Evolutionary conservation across 169 alveolate species (phyloP).

Genomic region (Plasmodium fragile): DNA sequence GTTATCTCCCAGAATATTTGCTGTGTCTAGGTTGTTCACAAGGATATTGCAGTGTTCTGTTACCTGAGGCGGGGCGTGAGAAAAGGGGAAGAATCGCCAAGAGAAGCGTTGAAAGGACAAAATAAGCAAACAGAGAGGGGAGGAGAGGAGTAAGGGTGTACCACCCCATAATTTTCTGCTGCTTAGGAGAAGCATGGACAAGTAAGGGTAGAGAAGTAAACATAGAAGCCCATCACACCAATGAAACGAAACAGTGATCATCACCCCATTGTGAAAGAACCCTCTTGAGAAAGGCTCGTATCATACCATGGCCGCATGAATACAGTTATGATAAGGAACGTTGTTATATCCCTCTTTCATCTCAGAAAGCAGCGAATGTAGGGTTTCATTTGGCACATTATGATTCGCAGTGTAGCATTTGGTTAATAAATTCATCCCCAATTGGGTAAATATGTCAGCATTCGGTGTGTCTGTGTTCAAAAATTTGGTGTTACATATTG

Average conservation of each 20-base stretch:
- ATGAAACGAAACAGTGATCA: background rate
- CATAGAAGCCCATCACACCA: background rate
- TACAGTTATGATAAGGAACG: slow-evolving; percentile 74
- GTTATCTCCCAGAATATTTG: slow-evolving; percentile 53
- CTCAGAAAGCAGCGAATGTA: slow-evolving; percentile 56
- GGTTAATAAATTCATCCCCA: slow-evolving; percentile 41
- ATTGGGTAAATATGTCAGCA: slow-evolving; percentile 23
- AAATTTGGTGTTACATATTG: slow-evolving; percentile 32
- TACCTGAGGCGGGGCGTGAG: slow-evolving; percentile 18
- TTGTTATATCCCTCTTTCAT: slow-evolving; percentile 73
- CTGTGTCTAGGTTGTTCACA: slow-evolving; percentile 61
- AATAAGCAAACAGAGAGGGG: background rate
- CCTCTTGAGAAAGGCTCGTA: background rate
- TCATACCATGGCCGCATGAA: slow-evolving; percentile 76
- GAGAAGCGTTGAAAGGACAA: background rate
- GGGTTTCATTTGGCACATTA: slow-evolving; percentile 36
- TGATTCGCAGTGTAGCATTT: slow-evolving; percentile 34
- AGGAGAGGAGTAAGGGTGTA: background rate
- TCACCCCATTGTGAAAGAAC: background rate
- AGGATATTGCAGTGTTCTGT: slow-evolving; percentile 53
- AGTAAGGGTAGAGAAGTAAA: background rate
- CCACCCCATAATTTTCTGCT: background rate
- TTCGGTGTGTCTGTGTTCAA: slow-evolving; percentile 8
- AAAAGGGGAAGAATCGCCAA: background rate
- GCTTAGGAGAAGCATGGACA: background rate